A percentile compares a stretch with the other conserved stretches of the same genome.
phyloP scores from a whole-genome alignment of 257 asterid genomes.

The Solanum medicagineum region DNA sequence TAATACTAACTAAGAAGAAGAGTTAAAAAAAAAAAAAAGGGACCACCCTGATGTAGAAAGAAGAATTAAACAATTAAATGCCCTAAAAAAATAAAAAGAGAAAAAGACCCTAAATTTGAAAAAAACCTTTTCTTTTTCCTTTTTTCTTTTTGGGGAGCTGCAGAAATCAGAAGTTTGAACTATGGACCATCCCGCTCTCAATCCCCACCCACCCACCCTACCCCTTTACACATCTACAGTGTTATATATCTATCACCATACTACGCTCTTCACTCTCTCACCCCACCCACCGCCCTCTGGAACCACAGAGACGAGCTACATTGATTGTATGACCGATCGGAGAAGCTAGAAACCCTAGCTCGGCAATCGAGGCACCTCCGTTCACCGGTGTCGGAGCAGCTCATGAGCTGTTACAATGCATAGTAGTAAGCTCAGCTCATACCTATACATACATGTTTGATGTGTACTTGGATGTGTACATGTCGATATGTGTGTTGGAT shows the following conservation, averaged over 20 bases:
- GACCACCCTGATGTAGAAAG: background rate
- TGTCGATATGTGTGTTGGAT: background rate
- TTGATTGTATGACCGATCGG: conserved; percentile 23
- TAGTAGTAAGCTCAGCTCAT: conserved; percentile 26
- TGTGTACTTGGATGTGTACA: background rate
- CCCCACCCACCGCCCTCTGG: conserved; percentile 4
- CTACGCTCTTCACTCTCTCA: conserved; percentile 11
- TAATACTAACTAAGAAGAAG: too few species aligned
- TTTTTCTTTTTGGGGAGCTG: conserved; percentile 2
- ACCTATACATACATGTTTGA: background rate
- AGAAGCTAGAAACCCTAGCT: conserved; percentile 21
- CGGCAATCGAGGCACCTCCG: conserved; percentile 2
- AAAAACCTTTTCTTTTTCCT: background rate
- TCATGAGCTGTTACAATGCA: conserved; percentile 11
- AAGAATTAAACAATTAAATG: background rate
- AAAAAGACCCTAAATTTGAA: conserved; percentile 15
- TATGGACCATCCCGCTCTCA: conserved; percentile 60
- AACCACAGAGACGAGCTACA: background rate
- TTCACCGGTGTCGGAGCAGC: conserved; percentile 7
- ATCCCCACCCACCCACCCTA: conserved; percentile 6
- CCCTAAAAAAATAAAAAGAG: background rate
- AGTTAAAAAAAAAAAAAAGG: background rate
- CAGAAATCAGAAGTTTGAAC: conserved; percentile 33
- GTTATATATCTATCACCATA: background rate
- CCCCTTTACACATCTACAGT: background rate